These are phyloP conservation scores for Colletotrichum gigasporum DNA, from an alignment of 2,329 filamentous ascomycete genomes.

Conservation along the genomic window DNA sequence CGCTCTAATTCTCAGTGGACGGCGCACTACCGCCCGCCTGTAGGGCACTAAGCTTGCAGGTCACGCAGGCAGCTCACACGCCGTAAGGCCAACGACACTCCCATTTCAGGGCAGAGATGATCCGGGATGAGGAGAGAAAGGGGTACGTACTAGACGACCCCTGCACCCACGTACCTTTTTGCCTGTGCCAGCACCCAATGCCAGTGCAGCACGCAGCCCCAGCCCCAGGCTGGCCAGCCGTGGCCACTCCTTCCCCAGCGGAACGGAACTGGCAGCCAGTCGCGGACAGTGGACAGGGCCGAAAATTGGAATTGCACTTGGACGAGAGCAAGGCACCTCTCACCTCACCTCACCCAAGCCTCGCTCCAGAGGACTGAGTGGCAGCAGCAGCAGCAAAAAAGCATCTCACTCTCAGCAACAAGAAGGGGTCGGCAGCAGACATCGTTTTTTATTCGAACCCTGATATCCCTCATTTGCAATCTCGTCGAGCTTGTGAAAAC, in stretches of 20 bases:
- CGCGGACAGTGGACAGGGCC: neutral
- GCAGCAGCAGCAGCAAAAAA: neutral
- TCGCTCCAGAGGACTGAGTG: neutral
- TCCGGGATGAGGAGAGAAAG: neutral
- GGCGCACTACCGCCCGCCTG: too few species aligned
- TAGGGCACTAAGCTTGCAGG: too few species aligned
- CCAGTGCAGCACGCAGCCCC: neutral
- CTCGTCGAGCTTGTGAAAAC: conserved; percentile 9
- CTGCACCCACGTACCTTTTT: conserved; percentile 1
- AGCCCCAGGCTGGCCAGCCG: neutral
- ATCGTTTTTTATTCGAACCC: neutral
- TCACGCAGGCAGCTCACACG: too few species aligned
- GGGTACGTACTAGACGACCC: neutral
- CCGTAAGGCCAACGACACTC: too few species aligned
- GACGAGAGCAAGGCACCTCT: neutral
- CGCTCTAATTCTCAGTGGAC: too few species aligned
- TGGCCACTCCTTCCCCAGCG: neutral
- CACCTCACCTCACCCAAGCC: neutral
- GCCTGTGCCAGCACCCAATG: neutral
- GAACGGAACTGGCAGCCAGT: neutral
- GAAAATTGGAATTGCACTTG: neutral
- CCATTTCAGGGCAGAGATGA: neutral
- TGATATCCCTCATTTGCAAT: conserved; percentile 8
- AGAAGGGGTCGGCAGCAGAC: conserved; percentile 20
- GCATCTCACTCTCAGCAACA: conserved; percentile 26